These are phyloP conservation scores for Trametes coccinea DNA, from an alignment of 768 basidiomycete genomes.

Conservation along the genomic window DNA sequence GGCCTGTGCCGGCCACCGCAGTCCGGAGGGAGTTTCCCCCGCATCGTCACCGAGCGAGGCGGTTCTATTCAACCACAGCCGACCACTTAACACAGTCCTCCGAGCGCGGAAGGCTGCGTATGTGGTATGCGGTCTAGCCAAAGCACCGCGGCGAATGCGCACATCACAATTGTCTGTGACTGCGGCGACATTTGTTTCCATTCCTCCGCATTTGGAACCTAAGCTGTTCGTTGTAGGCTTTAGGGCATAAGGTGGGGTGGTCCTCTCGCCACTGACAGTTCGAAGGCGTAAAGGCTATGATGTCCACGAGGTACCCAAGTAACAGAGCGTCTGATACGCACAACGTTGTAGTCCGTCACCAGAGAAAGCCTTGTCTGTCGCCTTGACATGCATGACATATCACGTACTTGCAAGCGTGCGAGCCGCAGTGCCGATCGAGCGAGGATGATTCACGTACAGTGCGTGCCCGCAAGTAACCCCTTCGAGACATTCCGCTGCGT, in stretches of 20 bases:
- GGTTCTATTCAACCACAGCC: slow-evolving; percentile 1
- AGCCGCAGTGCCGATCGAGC: background rate
- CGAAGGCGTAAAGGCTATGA: background rate
- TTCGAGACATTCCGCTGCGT: no score
- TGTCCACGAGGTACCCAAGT: slow-evolving; percentile 5
- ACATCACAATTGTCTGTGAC: background rate
- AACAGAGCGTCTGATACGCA: slow-evolving; percentile 2
- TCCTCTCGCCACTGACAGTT: no score
- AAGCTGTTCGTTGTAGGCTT: background rate
- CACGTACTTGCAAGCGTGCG: background rate
- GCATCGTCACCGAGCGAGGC: background rate
- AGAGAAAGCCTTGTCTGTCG: slow-evolving; percentile 2
- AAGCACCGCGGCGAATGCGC: no score
- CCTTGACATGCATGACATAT: background rate
- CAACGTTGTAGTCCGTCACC: background rate
- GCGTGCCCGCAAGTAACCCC: no score
- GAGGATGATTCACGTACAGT: background rate
- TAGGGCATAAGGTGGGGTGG: no score
- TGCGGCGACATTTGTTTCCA: no score
- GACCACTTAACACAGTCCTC: background rate
- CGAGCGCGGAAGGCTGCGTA: no score
- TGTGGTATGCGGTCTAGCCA: background rate
- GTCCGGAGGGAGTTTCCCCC: background rate
- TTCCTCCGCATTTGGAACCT: slow-evolving; percentile 4
- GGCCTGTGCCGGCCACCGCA: background rate